Evolutionary conservation across 176 grass and related monocot species (phyloP).

Genomic region (Saccharum spontaneum): DNA sequence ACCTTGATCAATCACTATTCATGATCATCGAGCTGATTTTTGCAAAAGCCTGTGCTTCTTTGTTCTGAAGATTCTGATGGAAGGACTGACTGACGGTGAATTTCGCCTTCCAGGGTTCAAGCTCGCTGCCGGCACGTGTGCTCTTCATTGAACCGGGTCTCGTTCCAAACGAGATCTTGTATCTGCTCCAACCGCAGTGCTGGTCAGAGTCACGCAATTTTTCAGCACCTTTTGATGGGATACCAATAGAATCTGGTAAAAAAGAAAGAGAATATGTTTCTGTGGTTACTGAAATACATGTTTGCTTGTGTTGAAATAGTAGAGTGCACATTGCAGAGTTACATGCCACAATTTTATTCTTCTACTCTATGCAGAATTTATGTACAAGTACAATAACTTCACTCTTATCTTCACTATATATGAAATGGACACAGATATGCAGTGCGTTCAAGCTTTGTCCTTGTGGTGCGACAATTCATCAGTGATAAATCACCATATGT

Average conservation of each 20-base stretch:
- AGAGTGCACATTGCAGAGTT: background rate
- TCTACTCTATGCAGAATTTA: background rate
- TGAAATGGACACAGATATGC: slow-evolving; percentile 44
- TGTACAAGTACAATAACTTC: background rate
- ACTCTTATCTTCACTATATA: background rate
- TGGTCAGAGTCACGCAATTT: background rate
- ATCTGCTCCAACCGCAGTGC: slow-evolving; percentile 40
- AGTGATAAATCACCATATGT: slow-evolving; percentile 47
- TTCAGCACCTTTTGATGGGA: slow-evolving; percentile 5
- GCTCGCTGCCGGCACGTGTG: slow-evolving; percentile 18
- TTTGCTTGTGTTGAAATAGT: background rate
- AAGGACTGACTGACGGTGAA: background rate
- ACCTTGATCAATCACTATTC: background rate
- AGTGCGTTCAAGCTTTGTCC: slow-evolving; percentile 39
- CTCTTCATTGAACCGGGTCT: slow-evolving; percentile 49
- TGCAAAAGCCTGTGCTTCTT: background rate
- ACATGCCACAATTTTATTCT: background rate
- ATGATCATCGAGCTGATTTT: background rate
- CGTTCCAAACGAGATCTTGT: slow-evolving; percentile 17
- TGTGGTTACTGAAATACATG: background rate
- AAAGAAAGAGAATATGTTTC: background rate
- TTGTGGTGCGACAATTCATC: slow-evolving; percentile 45
- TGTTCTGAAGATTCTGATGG: background rate
- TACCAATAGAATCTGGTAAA: slow-evolving; percentile 39
- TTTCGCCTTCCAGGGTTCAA: slow-evolving; percentile 30